Percentiles rank a stretch among this genome's conserved stretches.
Conservation (phyloP, 805 yeast genomes). For the Schwanniomyces occidentalis region DNA sequence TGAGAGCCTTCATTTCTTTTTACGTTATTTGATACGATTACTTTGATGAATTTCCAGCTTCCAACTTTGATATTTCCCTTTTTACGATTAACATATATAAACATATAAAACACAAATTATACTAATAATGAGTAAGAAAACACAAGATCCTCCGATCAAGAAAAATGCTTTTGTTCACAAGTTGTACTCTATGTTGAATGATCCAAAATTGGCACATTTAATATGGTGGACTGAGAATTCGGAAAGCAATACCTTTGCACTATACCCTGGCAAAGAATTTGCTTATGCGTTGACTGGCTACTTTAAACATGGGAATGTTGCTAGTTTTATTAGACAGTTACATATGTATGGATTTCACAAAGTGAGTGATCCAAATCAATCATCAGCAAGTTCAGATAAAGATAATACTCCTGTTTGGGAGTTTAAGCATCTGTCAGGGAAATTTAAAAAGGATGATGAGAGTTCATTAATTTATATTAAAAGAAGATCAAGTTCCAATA, state of each 20-base stretch:
- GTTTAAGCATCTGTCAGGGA: conserved; percentile 53
- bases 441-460: conserved; percentile 50
- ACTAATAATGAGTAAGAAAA: conserved; percentile 26
- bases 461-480: conserved; percentile 45
- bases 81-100: no score
- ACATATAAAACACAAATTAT: no score
- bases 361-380: conserved; percentile 48
- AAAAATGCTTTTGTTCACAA: conserved; percentile 61
- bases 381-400: conserved; percentile 5
- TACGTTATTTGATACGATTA: no score
- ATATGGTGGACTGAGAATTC: conserved; percentile 48
- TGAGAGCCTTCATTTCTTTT: no score
- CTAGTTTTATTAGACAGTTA: conserved; percentile 88
- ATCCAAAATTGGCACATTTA: conserved; percentile 32
- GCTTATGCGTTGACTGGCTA: conserved; percentile 63
- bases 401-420: conserved; percentile 47
- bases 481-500: conserved; percentile 46
- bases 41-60: no score
- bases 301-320: conserved; percentile 92
- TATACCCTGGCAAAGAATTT: conserved; percentile 65
- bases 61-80: no score
- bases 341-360: conserved; percentile 98
- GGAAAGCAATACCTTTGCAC: conserved; percentile 56
- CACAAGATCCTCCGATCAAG: conserved; percentile 34
- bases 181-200: conserved; percentile 40